Evolutionary conservation across 495 filamentous ascomycete species (phyloP).

Genomic region (Pseudevernia furfuracea): DNA sequence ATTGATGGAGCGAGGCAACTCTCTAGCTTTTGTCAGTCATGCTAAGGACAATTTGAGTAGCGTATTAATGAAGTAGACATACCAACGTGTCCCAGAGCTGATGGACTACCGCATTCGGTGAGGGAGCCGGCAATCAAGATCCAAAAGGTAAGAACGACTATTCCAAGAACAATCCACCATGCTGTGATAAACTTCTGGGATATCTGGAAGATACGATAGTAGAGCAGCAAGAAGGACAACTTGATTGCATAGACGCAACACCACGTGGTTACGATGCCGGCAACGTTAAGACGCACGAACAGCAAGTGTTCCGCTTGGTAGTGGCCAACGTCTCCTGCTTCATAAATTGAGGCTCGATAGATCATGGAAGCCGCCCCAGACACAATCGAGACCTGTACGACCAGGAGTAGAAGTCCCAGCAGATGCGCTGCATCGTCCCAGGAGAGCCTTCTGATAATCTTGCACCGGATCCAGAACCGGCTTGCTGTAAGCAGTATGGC

Average conservation of each 20-base stretch:
- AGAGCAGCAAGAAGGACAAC: constrained; percentile 1
- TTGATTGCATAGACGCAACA: constrained; percentile 13
- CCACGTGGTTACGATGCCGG: neutral
- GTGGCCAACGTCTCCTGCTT: too few species aligned
- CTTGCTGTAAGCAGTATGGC: neutral
- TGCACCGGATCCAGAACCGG: constrained; percentile 7
- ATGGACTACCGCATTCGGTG: constrained; percentile 6
- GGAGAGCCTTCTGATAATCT: neutral
- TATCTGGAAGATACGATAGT: neutral
- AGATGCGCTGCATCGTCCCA: constrained; percentile 12
- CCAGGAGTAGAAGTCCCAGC: neutral
- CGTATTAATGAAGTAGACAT: neutral
- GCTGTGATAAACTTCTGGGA: neutral
- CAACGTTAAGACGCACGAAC: neutral
- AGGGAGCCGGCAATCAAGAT: neutral
- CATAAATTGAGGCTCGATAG: neutral
- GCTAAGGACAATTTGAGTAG: too few species aligned
- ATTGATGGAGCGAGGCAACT: neutral
- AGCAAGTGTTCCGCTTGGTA: neutral
- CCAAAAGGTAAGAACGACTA: neutral
- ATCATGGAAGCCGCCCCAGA: neutral
- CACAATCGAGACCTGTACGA: constrained; percentile 6
- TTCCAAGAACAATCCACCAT: constrained; percentile 8
- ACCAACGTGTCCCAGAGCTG: neutral
- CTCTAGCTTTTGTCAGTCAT: neutral